These are phyloP conservation scores for Symbiodinium natans DNA, from an alignment of 73 alveolate species.

Conservation along the genomic window DNA sequence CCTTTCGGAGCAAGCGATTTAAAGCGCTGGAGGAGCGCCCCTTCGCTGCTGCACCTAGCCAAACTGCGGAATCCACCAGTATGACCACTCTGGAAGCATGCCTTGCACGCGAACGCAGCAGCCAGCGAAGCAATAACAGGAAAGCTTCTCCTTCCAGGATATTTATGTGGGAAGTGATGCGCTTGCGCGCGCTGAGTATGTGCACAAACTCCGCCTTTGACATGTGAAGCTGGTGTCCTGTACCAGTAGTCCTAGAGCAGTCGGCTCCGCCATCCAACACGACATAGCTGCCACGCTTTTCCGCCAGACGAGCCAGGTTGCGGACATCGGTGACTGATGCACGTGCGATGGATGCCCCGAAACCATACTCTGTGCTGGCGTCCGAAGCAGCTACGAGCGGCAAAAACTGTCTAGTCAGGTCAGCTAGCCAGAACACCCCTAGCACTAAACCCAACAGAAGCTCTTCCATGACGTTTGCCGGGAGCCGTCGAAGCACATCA, in stretches of 20 bases:
- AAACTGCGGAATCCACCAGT: constrained; percentile 8
- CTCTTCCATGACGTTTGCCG: no score
- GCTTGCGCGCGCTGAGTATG: not conserved
- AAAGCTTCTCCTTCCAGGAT: constrained; percentile 4
- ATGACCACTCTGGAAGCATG: not conserved
- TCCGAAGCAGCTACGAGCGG: no score
- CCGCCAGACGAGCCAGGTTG: no score
- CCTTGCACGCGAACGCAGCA: not conserved
- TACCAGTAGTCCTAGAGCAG: not conserved
- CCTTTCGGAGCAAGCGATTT: not conserved
- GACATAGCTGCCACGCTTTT: no score
- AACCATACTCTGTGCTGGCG: no score
- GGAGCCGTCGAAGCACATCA: no score
- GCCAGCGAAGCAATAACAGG: not conserved
- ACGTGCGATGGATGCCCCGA: no score
- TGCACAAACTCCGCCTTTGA: not conserved
- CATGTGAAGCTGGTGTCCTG: not conserved
- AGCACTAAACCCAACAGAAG: no score
- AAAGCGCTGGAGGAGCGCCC: not conserved
- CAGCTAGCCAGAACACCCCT: no score
- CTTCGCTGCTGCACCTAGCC: constrained; percentile 10
- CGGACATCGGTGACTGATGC: no score
- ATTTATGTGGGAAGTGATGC: not conserved
- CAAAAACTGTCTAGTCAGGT: no score
- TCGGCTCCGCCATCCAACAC: no score